Evolutionary conservation across 2,329 filamentous ascomycete genomes (phyloP), one percentile per base, ranked within the genome.

Genomic region (Epichloe brachyelytri): DNA sequence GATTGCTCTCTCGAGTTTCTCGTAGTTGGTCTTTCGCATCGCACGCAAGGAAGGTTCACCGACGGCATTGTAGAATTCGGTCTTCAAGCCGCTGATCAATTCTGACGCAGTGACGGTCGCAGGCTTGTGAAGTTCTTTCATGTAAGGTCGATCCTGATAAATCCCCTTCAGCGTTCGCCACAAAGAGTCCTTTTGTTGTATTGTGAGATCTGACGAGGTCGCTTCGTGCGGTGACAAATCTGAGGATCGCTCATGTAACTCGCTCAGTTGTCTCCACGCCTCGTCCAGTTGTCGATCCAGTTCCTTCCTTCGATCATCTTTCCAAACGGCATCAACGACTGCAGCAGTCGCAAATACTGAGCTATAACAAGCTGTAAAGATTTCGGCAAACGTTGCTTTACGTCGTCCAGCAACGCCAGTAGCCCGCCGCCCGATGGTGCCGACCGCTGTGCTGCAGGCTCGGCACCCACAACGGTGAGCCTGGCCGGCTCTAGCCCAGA

Each of bases 401-500:
- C 75, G 74, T 59, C 71, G 73, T 48, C 72, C 63, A 34, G 72
- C 67, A 20, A 71, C 68, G 40, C 73, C 74, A 43, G 77, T 74
- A 50, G 73, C 65, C 60, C 73, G 74, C 52, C 76, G 74, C 53
- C 73, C 68, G 54, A 79, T 59, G 43, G 69, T 66, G 53, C 71
- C 69, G 52, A 75, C 62, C 49, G 70, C 68, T 51, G 75, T 73
- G 50, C 78, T 66, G 67, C 81, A 85, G 60, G 78, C 71, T 58
- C 76, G 72, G 69, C 81, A 86, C 66, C 75, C 75, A 69, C 80
- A 85, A 59, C 76, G 73, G 66, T 76, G 78, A 68, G 74, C 75
- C 73, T 77, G 78, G 60, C 76, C 74, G 69, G 79, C 78, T 69
- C 81, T 78, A 66, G 79, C 81, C 81, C 82, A 84, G 58, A 87